Conservation (phyloP, 345 rosid species). For the Gossypium anomalum region DNA sequence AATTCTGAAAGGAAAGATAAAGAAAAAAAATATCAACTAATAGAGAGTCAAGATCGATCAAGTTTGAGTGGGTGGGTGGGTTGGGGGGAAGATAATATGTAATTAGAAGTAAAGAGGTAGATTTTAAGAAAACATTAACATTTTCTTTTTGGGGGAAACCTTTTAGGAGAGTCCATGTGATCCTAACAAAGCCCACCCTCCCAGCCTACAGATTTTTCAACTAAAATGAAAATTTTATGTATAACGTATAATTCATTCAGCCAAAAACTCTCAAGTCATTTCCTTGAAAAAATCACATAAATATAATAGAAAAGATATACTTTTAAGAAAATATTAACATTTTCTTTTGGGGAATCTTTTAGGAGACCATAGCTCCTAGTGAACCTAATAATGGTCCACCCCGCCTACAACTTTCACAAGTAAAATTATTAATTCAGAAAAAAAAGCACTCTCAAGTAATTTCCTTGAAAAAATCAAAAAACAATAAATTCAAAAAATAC, state of each 20-base stretch:
- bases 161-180: too few relatives aligned
- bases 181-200: too few relatives aligned
- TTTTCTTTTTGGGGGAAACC: too few relatives aligned
- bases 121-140: too few relatives aligned
- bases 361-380: neutral
- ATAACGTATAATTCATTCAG: too few relatives aligned
- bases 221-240: too few relatives aligned
- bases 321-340: neutral
- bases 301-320: neutral
- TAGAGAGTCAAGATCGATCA: neutral
- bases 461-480: neutral
- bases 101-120: neutral
- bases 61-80: neutral
- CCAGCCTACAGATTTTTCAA: too few relatives aligned
- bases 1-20: conserved; percentile 45
- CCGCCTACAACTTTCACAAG: neutral
- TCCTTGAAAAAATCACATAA: neutral
- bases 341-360: neutral
- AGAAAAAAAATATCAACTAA: neutral
- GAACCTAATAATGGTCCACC: neutral
- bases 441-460: neutral
- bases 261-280: neutral
- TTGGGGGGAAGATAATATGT: neutral
- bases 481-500: neutral
- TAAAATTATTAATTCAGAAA: neutral